Evolutionary conservation across 257 asterid genomes (phyloP), one percentile per base, ranked within the genome.

Genomic region (Solanum rostratum): DNA sequence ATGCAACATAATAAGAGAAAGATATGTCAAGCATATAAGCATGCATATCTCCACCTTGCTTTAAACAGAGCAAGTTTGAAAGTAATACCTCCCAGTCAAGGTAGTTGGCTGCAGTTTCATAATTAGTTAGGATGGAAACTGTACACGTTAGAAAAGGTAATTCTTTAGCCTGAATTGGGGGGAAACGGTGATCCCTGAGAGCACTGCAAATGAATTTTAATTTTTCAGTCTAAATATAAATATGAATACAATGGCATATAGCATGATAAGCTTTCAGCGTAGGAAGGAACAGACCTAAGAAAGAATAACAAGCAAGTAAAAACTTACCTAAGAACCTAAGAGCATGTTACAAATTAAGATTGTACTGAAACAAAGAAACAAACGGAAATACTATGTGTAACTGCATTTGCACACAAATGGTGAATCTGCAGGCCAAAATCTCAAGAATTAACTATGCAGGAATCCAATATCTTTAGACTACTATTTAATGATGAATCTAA

Each of bases 31-130:
- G 76, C 74, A 16, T 66, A 66, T 4, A 15, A 66, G 74, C 76
- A 30, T 68, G 76, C 18, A 68, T 11, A 18, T 33, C 41, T 68
- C 76, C 78, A 15, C 78, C 22, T 16, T 68, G 78, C 46, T 3
- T 18, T 68, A 68, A 16, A 8, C 15, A 68, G 65, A 29, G n/a
- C 7, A 52, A 63, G 82, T 63, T 52, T 27, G 3, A 84, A 84
- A 73, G 53, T 41, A 82, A 55, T 85, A 95, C 99, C 99, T 94
- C 99, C 99, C 98, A 96, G 85, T 96, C 99, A 85, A 95, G 98
- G 90, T 93, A 92, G 88, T 93, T 91, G 66, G 70, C 91, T 80
- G 87, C 98, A 87, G 84, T 87, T 92, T 96, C 98, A 84, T 95
- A 96, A 87, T 96, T 93, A 83, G 94, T 90, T 84, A 96, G 92